These are phyloP conservation scores for Citrus trifoliata DNA, from an alignment of 345 rosid genomes.

Conservation along the genomic window DNA sequence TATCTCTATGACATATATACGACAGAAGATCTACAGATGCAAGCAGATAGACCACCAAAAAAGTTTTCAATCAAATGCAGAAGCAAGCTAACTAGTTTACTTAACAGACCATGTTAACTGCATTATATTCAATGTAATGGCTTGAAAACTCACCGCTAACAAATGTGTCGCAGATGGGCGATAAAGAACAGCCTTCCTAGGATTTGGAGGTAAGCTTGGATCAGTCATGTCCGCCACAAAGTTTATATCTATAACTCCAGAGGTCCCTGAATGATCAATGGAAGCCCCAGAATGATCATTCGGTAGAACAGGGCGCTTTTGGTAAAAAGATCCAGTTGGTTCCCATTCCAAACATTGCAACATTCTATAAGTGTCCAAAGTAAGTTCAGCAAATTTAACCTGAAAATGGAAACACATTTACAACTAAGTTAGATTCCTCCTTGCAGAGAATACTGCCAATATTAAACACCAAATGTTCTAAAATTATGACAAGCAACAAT, in stretches of 20 bases:
- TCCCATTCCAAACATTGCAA: slow-evolving; percentile 98
- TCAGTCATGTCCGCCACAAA: slow-evolving; percentile 74
- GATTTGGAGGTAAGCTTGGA: slow-evolving; percentile 74
- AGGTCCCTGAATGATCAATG: slow-evolving; percentile 71
- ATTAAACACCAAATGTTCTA: slow-evolving; percentile 1
- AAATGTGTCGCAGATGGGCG: slow-evolving; percentile 88
- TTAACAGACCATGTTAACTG: not conserved
- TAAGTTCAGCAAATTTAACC: slow-evolving; percentile 96
- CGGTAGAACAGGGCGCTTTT: slow-evolving; percentile 49
- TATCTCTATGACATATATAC: not conserved
- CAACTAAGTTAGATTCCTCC: not conserved
- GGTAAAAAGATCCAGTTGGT: slow-evolving; percentile 72
- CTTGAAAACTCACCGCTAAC: slow-evolving; percentile 67
- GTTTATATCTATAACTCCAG: slow-evolving; percentile 78
- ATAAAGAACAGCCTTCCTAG: slow-evolving; percentile 85
- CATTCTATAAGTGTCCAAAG: slow-evolving; percentile 86
- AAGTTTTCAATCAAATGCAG: not conserved
- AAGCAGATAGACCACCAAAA: slow-evolving; percentile 10
- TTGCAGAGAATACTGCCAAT: not conserved
- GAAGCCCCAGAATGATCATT: slow-evolving; percentile 68
- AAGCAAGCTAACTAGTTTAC: slow-evolving; percentile 4
- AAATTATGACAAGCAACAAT: slow-evolving; percentile 1
- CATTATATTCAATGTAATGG: slow-evolving; percentile 8
- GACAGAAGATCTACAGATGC: not conserved
- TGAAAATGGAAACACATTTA: slow-evolving; percentile 28